Conservation (phyloP, 2,329 filamentous ascomycete genomes). For the Apiospora malaysiana region DNA sequence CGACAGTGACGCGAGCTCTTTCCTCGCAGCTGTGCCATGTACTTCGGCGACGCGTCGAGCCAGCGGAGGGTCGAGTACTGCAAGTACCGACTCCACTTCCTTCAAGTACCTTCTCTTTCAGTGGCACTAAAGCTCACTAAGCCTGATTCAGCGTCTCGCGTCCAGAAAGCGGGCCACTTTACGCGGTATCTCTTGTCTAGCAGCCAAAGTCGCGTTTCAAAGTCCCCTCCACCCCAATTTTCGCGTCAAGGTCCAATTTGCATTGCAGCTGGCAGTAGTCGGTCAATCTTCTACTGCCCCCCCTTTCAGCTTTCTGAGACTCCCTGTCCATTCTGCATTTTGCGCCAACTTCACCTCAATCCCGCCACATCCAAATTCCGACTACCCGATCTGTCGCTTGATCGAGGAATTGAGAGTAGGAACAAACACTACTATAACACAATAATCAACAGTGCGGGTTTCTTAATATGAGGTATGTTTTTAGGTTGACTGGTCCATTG, state of each 20-base stretch:
- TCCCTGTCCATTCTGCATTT: background rate
- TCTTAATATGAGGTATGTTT: conserved; percentile 9
- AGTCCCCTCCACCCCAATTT: conserved; percentile 21
- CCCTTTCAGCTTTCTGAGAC: background rate
- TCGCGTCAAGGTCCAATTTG: conserved; percentile 20
- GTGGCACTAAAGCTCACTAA: conserved; percentile 11
- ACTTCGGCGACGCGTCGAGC: background rate
- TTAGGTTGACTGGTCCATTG: background rate
- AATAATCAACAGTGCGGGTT: background rate
- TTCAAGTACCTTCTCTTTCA: background rate
- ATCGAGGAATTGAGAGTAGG: background rate
- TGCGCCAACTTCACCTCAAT: background rate
- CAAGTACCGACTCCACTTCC: background rate
- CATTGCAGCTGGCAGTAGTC: background rate
- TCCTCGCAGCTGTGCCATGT: background rate
- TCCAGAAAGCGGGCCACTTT: conserved; percentile 4
- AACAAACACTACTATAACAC: background rate
- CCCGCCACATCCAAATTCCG: background rate
- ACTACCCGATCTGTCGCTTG: background rate
- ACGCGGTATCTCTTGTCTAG: background rate
- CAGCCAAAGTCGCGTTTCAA: conserved; percentile 17
- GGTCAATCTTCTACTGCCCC: conserved; percentile 13
- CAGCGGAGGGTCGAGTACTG: background rate
- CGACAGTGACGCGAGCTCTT: background rate
- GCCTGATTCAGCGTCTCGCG: background rate